Conservation (phyloP, 2,329 filamentous ascomycete genomes). For the Aspergillus latus region DNA sequence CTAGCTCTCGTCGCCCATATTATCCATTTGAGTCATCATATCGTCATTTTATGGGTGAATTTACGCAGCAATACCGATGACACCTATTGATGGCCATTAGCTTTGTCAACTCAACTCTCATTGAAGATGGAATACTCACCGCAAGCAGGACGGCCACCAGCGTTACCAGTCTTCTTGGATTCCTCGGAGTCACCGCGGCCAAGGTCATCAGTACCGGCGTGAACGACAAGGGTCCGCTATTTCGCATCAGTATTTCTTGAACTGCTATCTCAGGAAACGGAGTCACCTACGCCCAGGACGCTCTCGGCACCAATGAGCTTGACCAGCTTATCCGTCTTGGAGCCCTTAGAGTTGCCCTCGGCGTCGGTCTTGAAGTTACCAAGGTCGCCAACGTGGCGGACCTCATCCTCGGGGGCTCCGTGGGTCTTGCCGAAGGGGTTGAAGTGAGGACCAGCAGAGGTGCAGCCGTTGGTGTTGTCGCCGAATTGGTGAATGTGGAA, state of each 20-base stretch:
- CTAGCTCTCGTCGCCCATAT: slow-evolving; percentile 13
- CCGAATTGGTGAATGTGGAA: slow-evolving; percentile 99
- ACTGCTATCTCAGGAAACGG: slow-evolving; percentile 13
- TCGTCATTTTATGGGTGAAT: slow-evolving; percentile 20
- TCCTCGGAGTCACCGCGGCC: slow-evolving; percentile 89
- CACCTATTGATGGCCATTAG: slow-evolving; percentile 53
- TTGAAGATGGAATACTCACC: slow-evolving; percentile 56
- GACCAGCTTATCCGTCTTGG: slow-evolving; percentile 74
- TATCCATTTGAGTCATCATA: slow-evolving; percentile 17
- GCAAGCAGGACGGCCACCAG: slow-evolving; percentile 88
- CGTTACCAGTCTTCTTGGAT: slow-evolving; percentile 98
- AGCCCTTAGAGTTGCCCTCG: slow-evolving; percentile 85
- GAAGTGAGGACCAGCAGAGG: slow-evolving; percentile 97
- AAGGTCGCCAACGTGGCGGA: slow-evolving; percentile 93
- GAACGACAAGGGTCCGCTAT: slow-evolving; percentile 90
- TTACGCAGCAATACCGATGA: slow-evolving; percentile 84
- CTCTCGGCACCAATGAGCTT: slow-evolving; percentile 97
- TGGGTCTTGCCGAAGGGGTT: slow-evolving; percentile 93
- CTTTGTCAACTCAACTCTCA: not conserved
- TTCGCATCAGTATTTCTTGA: slow-evolving; percentile 17
- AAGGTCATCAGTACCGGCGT: slow-evolving; percentile 94
- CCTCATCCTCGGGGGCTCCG: slow-evolving; percentile 77
- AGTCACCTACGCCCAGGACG: slow-evolving; percentile 74
- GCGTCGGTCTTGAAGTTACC: slow-evolving; percentile 96
- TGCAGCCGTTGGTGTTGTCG: slow-evolving; percentile 99